Conservation (phyloP, 306 rosid genomes). For the Medicago ruthenica region DNA sequence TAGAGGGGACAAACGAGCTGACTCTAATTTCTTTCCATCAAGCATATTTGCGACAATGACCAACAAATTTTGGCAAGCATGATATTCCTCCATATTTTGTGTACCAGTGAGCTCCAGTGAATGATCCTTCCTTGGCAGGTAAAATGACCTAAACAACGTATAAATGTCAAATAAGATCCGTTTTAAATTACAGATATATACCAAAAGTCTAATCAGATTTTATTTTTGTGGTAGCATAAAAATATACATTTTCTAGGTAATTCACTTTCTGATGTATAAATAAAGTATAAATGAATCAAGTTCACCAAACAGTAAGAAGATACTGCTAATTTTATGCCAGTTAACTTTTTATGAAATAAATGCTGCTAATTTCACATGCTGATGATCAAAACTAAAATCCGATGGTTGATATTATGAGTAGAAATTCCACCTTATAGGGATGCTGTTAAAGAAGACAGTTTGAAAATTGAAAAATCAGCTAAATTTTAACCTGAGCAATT, state of each 20-base stretch:
- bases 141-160: conserved; percentile 64
- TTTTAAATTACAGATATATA: conserved; percentile 5
- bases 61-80: conserved; percentile 69
- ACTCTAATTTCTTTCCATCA: conserved; percentile 53
- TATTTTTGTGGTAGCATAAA: background rate
- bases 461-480: background rate
- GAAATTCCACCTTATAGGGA: background rate
- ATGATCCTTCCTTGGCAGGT: conserved; percentile 71
- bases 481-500: background rate
- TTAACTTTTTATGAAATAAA: background rate
- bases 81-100: conserved; percentile 75
- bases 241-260: conserved; percentile 13
- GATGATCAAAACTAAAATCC: conserved; percentile 2
- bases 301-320: background rate
- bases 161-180: conserved; percentile 25
- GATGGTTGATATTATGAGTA: background rate
- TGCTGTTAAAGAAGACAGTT: background rate
- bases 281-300: background rate
- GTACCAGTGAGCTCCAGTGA: conserved; percentile 50
- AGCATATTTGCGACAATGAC: conserved; percentile 61
- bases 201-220: background rate
- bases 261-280: background rate
- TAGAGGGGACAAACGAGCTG: conserved; percentile 48
- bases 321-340: conserved; percentile 2
- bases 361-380: background rate